Evolutionary conservation across 768 basidiomycete species (phyloP), one percentile per base, ranked within the genome.

Genomic region (Hericium rajendrae): DNA sequence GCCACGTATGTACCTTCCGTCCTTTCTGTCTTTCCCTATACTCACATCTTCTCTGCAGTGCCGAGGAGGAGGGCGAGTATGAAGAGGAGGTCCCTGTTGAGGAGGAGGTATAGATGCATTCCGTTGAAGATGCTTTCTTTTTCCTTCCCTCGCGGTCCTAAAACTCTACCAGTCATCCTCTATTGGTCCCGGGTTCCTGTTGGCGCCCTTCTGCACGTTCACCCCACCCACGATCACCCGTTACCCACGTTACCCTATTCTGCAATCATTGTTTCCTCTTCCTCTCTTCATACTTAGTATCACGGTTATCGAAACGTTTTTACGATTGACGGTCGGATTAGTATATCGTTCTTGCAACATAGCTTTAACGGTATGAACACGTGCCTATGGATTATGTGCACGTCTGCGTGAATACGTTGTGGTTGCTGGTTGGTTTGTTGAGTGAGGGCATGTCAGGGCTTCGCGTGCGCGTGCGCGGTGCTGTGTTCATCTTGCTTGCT

Each of bases 1-100:
- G 91, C 91, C 46, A 92, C 90, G 88, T 92, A 73, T 60, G 89
- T 84, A 13, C n/a, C 38, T 28, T 49, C 22, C 51, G 59, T 11
- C 46, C 15, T 32, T 32, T 52, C 4, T 60, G 37, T 3, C 6
- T 4, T 3, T 1, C 40, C 12, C 16, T 18, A 4, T 26, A n/a
- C 60, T 67, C 4, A 67, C n/a, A 48, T 51, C 11, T 10, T 52
- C 20, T 46, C 15, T 58, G 52, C 61, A 91, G 90, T 55, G 85
- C 81, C 55, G 91, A 92, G 70, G 91, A 92, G 70, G 91, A 93
- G 68, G 88, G 76, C 61, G 90, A 91, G 69, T 93, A 91, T 69
- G 91, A 92, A 76, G 91, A 92, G 71, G 89, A 91, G 67, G 76
- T 70, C 56, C 72, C 71, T 13, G 71, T 57, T 12, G 49, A 24